A percentile compares a stretch with the other conserved stretches of the same genome.
These are phyloP conservation scores for Hymenoscyphus albidus DNA, from an alignment of 2,329 filamentous ascomycete genomes.

Conservation along the genomic window DNA sequence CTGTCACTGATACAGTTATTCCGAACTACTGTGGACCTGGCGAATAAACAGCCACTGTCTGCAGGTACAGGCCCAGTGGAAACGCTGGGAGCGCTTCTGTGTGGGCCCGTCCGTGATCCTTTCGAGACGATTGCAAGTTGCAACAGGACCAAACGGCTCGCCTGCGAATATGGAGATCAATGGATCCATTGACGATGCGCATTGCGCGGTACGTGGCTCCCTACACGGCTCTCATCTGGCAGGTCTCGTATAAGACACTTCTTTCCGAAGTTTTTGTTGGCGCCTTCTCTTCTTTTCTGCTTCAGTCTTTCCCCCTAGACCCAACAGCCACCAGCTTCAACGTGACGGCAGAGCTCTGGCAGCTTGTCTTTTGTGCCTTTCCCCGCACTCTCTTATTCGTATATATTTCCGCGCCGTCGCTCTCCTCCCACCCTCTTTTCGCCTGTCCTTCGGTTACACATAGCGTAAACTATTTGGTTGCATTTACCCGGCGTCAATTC, in stretches of 20 bases:
- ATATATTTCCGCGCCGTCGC: constrained; percentile 15
- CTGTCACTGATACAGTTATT: background rate
- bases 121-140: constrained; percentile 11
- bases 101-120: constrained; percentile 26
- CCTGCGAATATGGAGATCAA: constrained; percentile 25
- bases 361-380: constrained; percentile 35
- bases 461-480: constrained; percentile 21
- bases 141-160: constrained; percentile 23
- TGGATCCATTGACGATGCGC: constrained; percentile 12
- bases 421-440: constrained; percentile 10
- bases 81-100: constrained; percentile 29
- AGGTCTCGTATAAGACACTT: constrained; percentile 21
- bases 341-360: constrained; percentile 45
- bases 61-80: constrained; percentile 2
- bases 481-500: constrained; percentile 17
- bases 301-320: constrained; percentile 31
- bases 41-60: background rate
- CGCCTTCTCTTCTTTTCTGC: constrained; percentile 18
- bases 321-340: constrained; percentile 26
- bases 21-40: background rate
- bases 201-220: background rate
- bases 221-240: background rate
- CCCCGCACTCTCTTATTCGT: constrained; percentile 24
- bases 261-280: constrained; percentile 6
- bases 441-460: constrained; percentile 16